phyloP scores from a whole-genome alignment of 331 rosid species.

The Malus hybrid region DNA sequence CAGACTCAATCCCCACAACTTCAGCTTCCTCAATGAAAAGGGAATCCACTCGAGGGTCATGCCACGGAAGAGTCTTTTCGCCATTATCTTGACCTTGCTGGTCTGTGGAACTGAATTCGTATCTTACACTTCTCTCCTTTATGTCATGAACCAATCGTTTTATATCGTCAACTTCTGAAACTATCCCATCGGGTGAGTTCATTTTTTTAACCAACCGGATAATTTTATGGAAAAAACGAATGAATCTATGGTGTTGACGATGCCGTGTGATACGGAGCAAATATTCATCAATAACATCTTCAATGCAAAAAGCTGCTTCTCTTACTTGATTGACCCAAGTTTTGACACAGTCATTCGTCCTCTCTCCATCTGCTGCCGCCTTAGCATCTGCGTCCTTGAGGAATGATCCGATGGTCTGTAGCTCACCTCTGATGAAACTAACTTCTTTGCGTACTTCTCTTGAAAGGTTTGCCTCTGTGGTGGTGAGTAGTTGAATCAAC shows the following conservation, averaged over 20 bases:
- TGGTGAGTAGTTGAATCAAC: too few species aligned
- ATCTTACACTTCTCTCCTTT: background rate
- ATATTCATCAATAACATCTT: background rate
- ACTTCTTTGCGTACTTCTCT: too few species aligned
- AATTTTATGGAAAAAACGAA: background rate
- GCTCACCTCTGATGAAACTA: background rate
- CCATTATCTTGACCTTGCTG: background rate
- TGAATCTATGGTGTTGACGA: background rate
- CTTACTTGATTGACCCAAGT: background rate
- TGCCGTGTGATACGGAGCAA: background rate
- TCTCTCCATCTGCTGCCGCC: background rate
- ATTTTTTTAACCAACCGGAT: background rate
- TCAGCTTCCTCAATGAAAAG: conserved; percentile 12
- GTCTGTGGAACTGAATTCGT: background rate
- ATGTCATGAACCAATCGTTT: background rate
- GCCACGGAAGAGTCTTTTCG: background rate
- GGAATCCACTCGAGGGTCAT: conserved; percentile 5
- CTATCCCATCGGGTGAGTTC: background rate
- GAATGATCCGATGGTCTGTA: background rate
- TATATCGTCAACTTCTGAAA: background rate
- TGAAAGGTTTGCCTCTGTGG: too few species aligned
- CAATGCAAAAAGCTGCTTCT: background rate
- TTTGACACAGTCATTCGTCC: too few species aligned
- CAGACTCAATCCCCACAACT: conserved; percentile 7
- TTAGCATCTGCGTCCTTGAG: background rate